Evolutionary conservation across 495 filamentous ascomycete species (phyloP).

Genomic region (Penicillium psychrofluorescens): DNA sequence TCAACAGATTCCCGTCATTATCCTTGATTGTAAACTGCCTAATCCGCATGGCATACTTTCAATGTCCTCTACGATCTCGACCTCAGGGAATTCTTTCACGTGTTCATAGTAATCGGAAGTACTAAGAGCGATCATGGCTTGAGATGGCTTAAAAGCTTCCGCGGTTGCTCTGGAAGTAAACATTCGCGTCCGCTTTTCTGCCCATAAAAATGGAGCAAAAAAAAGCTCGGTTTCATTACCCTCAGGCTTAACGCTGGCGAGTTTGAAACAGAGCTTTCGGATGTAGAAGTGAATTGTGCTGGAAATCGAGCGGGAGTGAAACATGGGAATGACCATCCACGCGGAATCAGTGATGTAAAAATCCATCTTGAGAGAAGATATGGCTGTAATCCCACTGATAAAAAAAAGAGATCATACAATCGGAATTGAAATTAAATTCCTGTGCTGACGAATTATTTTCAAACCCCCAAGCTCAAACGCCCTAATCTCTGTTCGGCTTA

Average conservation of each 20-base stretch:
- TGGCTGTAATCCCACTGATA: no score
- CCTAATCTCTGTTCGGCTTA: no score
- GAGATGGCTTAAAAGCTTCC: slow-evolving; percentile 2
- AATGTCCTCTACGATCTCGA: slow-evolving; percentile 1
- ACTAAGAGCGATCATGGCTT: slow-evolving; percentile 4
- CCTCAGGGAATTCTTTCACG: background rate
- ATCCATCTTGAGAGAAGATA: background rate
- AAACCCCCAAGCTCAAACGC: no score
- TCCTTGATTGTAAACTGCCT: slow-evolving; percentile 5
- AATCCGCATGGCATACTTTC: slow-evolving; percentile 5
- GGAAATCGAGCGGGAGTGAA: slow-evolving; percentile 1
- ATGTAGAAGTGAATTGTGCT: slow-evolving; percentile 2
- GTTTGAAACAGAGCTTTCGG: slow-evolving; percentile 3
- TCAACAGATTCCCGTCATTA: slow-evolving; percentile 3
- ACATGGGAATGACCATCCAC: slow-evolving; percentile 7
- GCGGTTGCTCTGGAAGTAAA: slow-evolving; percentile 1
- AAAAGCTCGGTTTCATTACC: background rate
- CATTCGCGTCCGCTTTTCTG: slow-evolving; percentile 3
- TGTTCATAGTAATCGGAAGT: background rate
- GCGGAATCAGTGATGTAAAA: background rate
- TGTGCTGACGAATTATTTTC: no score
- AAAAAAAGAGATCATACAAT: no score
- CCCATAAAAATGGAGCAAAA: slow-evolving; percentile 6
- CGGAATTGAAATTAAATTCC: no score
- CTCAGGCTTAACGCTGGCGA: slow-evolving; percentile 3